Evolutionary conservation across 176 grass and related monocot species (phyloP), one percentile per base, ranked within the genome.

Genomic region (Poa pratensis): DNA sequence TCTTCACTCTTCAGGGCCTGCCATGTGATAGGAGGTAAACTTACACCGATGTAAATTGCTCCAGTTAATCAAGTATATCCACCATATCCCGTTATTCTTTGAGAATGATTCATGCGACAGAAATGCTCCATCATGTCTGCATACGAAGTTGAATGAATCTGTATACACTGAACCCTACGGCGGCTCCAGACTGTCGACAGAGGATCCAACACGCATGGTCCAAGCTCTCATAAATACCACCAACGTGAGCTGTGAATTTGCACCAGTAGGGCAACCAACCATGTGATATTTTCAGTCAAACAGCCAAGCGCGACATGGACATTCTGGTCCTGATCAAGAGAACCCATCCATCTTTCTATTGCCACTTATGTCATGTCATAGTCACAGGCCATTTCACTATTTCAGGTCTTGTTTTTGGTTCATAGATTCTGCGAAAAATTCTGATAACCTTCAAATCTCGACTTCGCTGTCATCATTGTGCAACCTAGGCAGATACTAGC

Each of bases 31-130:
- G 79, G 64, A 83, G 28, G 49, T 40, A 73, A 40, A 86, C 43
- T 55, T 69, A 69, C 76, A 45, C 69, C 34, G 9, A 80, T 91
- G 89, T 87, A 91, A 84, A 87, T 52, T 71, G 30, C 61, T 69
- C 40, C 71, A 17, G 48, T 59, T 75, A 72, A 54, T 7, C 39
- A 81, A 45, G 43, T 49, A 60, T 73, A 89, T 48, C 68, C 30
- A 61, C 55, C 1, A 61, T 69, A 75, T 80, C n/a, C 57, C 23
- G 12, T 30, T 67, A 5, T 48, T 90, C 23, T 82, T 46, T 73
- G 20, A 85, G 37, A 32, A 45, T 0, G 19, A 51, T 76, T 42
- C 54, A 32, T 34, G 77, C 52, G 23, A 17, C 51, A 45, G 34
- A 45, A 49, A 46, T 13, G 13, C 9, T 46, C 45, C 45, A 46